These are phyloP conservation scores for Linum tenue DNA, from an alignment of 345 rosid species.

Conservation along the genomic window DNA sequence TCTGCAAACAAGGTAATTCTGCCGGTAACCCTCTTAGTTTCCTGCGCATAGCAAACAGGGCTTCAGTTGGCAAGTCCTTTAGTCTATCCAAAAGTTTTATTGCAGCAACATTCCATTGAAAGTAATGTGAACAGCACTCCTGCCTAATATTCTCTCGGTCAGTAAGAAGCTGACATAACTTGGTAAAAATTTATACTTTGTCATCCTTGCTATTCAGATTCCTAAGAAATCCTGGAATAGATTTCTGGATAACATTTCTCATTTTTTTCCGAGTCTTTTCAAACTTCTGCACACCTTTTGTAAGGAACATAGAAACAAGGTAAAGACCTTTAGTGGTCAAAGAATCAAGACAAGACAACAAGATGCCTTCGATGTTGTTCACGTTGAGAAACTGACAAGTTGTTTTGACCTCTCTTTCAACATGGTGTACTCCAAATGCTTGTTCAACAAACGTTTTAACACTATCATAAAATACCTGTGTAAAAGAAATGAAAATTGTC, in stretches of 20 bases:
- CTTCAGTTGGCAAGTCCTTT: conserved; percentile 37
- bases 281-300: conserved; percentile 35
- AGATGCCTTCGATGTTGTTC: conserved; percentile 22
- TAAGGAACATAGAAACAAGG: conserved; percentile 39
- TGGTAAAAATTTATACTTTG: conserved; percentile 18
- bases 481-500: conserved; percentile 8
- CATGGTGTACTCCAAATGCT: conserved; percentile 39
- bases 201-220: conserved; percentile 16
- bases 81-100: conserved; percentile 40
- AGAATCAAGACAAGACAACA: conserved; percentile 36
- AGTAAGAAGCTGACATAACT: conserved; percentile 40
- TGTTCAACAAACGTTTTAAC: conserved; percentile 46
- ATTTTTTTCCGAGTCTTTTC: conserved; percentile 48
- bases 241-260: conserved; percentile 47
- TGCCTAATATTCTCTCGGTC: conserved; percentile 39
- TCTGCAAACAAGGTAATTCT: conserved; percentile 28
- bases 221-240: conserved; percentile 16
- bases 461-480: conserved; percentile 57
- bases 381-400: conserved; percentile 17
- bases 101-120: conserved; percentile 33
- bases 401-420: conserved; percentile 21
- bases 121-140: conserved; percentile 15
- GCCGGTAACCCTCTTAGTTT: conserved; percentile 43
- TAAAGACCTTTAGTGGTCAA: conserved; percentile 58
- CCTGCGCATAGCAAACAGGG: conserved; percentile 60